These are phyloP conservation scores for Lipomyces yarrowii DNA, from an alignment of 1,139 yeast genomes.

Conservation along the genomic window DNA sequence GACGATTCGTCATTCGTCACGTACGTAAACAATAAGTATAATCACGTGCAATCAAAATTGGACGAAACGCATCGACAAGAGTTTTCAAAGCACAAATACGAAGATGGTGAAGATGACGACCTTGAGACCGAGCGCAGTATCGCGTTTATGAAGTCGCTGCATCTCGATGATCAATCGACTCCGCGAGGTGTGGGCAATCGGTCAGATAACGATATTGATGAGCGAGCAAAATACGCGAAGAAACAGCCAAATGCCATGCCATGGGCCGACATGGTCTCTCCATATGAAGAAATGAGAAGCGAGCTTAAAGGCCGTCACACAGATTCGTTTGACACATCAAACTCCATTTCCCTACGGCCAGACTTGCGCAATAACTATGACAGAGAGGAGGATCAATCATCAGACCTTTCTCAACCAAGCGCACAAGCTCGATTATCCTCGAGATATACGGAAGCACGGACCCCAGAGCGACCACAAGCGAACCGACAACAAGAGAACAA, in stretches of 20 bases:
- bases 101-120: constrained; percentile 22
- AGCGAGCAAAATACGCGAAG: neutral
- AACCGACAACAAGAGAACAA: constrained; percentile 12
- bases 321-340: constrained; percentile 18
- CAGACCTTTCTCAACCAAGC: constrained; percentile 10
- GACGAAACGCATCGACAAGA: neutral
- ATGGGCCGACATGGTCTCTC: constrained; percentile 31
- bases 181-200: constrained; percentile 19
- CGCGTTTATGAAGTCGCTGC: constrained; percentile 17
- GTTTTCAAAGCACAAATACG: constrained; percentile 11
- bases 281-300: constrained; percentile 28
- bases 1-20: constrained; percentile 22
- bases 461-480: constrained; percentile 3
- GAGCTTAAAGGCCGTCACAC: constrained; percentile 9
- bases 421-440: neutral
- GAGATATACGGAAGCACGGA: constrained; percentile 8
- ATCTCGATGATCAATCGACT: constrained; percentile 24
- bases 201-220: constrained; percentile 7
- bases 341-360: constrained; percentile 18
- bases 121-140: constrained; percentile 22
- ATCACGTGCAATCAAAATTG: neutral
- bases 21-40: constrained; percentile 1
- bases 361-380: neutral
- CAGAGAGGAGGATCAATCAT: constrained; percentile 14
- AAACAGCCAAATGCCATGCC: constrained; percentile 8